A percentile compares a stretch with the other conserved stretches of the same genome.
phyloP scores from a whole-genome alignment of 345 rosid genomes.

The Aethionema arabicum region DNA sequence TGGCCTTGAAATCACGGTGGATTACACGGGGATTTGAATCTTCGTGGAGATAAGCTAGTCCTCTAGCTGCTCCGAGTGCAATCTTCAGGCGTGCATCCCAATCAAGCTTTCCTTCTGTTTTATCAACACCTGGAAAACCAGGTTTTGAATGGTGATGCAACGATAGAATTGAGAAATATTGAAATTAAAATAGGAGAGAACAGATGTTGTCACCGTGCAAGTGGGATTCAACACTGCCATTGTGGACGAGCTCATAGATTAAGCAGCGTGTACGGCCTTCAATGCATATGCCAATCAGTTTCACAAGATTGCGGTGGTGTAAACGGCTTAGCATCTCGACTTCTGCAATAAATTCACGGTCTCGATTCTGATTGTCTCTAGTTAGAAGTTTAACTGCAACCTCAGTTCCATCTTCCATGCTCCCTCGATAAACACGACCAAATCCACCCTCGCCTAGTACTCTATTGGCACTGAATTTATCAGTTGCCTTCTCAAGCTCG shows the following conservation, averaged over 20 bases:
- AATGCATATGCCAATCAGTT: conserved; percentile 91
- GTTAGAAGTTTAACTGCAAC: conserved; percentile 93
- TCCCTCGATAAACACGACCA: conserved; percentile 88
- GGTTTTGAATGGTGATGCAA: conserved; percentile 27
- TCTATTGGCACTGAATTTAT: conserved; percentile 77
- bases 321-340: conserved; percentile 98
- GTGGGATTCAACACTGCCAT: conserved; percentile 99
- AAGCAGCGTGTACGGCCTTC: conserved; percentile 85
- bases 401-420: conserved; percentile 77
- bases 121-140: conserved; percentile 50
- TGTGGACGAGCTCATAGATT: conserved; percentile 88
- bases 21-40: conserved; percentile 98
- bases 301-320: conserved; percentile 99
- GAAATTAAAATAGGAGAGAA: conserved; percentile 14
- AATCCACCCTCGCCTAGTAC: conserved; percentile 98
- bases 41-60: conserved; percentile 98
- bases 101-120: conserved; percentile 73
- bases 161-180: not conserved
- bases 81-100: conserved; percentile 97
- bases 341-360: conserved; percentile 94
- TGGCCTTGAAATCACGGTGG: conserved; percentile 97
- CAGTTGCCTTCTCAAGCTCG: conserved; percentile 89
- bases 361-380: conserved; percentile 80
- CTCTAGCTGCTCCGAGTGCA: conserved; percentile 99
- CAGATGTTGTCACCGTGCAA: conserved; percentile 71